Percentiles rank a stretch among this genome's conserved stretches.
phyloP scores from a whole-genome alignment of 495 filamentous ascomycete genomes.

The Parathielavia appendiculata region DNA sequence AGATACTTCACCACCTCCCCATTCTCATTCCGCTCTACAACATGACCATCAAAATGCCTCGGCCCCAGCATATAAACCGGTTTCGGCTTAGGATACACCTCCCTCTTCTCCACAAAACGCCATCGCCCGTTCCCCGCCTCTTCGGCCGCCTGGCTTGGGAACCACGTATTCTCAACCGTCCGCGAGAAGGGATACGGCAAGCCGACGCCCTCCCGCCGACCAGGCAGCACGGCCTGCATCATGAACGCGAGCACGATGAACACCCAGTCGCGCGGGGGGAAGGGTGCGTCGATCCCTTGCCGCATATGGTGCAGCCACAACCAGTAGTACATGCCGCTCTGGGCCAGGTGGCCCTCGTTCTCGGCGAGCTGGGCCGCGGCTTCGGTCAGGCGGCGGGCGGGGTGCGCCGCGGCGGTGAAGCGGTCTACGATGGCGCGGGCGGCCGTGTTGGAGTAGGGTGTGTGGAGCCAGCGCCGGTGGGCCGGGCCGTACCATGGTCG shows the following conservation, averaged over 20 bases:
- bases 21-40: background rate
- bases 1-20: background rate
- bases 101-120: background rate
- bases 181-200: background rate
- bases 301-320: background rate
- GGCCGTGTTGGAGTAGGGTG: conserved; percentile 1
- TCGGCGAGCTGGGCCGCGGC: background rate
- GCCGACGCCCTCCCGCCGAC: background rate
- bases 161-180: background rate
- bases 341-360: background rate
- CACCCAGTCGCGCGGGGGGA: background rate
- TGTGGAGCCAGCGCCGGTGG: background rate
- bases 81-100: background rate
- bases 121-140: background rate
- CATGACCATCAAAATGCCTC: background rate
- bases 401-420: background rate
- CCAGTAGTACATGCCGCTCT: background rate
- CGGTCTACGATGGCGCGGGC: background rate
- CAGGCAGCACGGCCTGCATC: conserved; percentile 3
- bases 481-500: background rate
- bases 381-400: background rate
- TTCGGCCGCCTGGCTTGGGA: background rate
- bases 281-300: background rate
- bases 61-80: background rate
- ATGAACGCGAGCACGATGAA: background rate